Evolutionary conservation across 257 asterid genomes (phyloP).

Genomic region (Solanum arcanum): DNA sequence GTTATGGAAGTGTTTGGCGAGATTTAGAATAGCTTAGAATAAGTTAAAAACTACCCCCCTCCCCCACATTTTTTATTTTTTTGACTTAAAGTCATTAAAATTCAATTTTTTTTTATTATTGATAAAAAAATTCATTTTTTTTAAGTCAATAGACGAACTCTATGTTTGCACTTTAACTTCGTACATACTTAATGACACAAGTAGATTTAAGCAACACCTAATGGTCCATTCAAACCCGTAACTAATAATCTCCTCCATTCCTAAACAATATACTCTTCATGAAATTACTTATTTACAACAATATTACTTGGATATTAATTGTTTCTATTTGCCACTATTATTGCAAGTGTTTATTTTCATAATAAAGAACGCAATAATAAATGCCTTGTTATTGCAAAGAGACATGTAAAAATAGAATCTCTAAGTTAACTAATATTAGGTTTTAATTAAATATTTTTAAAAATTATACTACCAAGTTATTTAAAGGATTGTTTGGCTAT

Average conservation of each 20-base stretch:
- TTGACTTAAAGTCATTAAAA: too few species aligned
- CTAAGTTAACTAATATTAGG: neutral
- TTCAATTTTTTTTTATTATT: too few species aligned
- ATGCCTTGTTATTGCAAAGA: neutral
- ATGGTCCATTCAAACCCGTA: neutral
- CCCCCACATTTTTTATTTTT: too few species aligned
- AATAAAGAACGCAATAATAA: neutral
- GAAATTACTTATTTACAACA: neutral
- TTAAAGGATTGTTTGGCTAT: too few species aligned
- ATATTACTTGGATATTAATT: too few species aligned
- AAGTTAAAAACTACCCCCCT: too few species aligned
- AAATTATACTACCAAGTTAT: too few species aligned
- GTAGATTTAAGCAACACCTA: neutral
- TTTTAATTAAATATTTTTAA: too few species aligned
- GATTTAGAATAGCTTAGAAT: too few species aligned
- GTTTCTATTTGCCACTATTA: too few species aligned
- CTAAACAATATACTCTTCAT: neutral
- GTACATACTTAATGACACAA: neutral
- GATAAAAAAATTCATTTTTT: too few species aligned
- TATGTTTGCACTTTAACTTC: neutral
- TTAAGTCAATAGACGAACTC: fast-evolving
- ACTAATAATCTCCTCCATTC: neutral
- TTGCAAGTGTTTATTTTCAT: neutral
- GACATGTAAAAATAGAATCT: neutral
- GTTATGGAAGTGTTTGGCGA: too few species aligned